Conservation (phyloP, 1,139 yeast genomes). For the Taphrina pruni region DNA sequence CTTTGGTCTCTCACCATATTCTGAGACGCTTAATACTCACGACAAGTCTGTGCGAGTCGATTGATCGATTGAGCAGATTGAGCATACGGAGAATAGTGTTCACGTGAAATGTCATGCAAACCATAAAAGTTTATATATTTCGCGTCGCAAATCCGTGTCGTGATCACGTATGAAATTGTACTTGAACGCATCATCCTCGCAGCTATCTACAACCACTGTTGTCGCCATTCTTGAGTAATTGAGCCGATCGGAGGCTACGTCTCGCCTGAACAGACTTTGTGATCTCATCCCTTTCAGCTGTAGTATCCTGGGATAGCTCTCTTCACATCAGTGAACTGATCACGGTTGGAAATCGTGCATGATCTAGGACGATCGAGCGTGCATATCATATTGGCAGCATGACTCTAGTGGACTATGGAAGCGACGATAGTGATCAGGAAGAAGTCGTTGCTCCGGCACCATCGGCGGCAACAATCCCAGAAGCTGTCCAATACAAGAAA, state of each 20-base stretch:
- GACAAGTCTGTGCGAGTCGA: background rate
- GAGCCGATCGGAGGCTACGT: too few species aligned
- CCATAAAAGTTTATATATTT: too few species aligned
- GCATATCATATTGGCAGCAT: background rate
- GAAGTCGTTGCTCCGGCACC: background rate
- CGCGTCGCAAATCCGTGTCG: background rate
- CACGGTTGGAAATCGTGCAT: too few species aligned
- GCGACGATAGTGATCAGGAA: conserved; percentile 14
- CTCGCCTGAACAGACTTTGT: too few species aligned
- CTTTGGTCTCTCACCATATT: background rate
- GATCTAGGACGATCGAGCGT: too few species aligned
- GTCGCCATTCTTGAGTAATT: too few species aligned
- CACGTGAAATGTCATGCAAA: background rate
- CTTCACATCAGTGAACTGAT: too few species aligned
- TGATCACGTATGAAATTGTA: background rate
- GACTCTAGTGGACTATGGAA: conserved; percentile 31
- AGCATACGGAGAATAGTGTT: background rate
- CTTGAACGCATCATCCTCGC: too few species aligned
- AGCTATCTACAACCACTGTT: too few species aligned
- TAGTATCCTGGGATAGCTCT: too few species aligned
- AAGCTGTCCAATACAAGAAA: background rate
- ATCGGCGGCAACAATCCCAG: background rate
- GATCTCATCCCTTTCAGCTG: too few species aligned
- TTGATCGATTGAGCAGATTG: too few species aligned
- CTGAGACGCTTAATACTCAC: background rate